Evolutionary conservation across 345 rosid genomes (phyloP).

Genomic region (Euclidium syriacum): DNA sequence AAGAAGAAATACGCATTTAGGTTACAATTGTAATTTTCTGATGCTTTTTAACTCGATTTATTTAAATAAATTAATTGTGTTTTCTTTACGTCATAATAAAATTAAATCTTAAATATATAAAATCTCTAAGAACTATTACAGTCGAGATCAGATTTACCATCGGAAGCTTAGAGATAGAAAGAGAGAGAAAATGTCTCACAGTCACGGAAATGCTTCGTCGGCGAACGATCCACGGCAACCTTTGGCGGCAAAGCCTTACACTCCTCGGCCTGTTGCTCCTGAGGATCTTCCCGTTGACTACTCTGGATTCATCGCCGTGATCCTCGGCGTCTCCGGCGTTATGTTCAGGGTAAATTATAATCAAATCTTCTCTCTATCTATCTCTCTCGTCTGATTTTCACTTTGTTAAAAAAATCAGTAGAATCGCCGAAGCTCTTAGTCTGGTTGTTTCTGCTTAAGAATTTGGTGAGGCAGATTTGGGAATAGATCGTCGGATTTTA

Average conservation of each 20-base stretch:
- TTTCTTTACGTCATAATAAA: too few species aligned
- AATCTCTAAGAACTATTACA: not conserved
- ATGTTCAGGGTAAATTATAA: conserved; percentile 72
- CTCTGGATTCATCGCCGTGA: conserved; percentile 88
- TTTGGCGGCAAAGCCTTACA: conserved; percentile 65
- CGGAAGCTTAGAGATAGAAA: not conserved
- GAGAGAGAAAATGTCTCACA: conserved; percentile 47
- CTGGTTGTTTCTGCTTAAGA: not conserved
- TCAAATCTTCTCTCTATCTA: not conserved
- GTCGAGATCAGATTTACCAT: conserved; percentile 4
- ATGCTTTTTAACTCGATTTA: not conserved
- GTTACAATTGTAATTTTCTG: conserved; percentile 1
- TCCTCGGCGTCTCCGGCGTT: conserved; percentile 84
- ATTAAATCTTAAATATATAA: too few species aligned
- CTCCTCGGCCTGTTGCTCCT: conserved; percentile 40
- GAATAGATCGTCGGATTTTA: not conserved
- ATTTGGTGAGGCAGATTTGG: not conserved
- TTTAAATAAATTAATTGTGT: too few species aligned
- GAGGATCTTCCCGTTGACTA: conserved; percentile 96
- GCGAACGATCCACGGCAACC: conserved; percentile 90
- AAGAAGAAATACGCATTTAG: not conserved
- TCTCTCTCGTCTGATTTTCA: not conserved
- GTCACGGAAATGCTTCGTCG: conserved; percentile 40
- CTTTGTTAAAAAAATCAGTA: not conserved
- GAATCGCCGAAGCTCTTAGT: not conserved